Base-by-base conservation (phyloP, 1,139 yeast species). In the Casaregolazyma suthepensis region DNA sequence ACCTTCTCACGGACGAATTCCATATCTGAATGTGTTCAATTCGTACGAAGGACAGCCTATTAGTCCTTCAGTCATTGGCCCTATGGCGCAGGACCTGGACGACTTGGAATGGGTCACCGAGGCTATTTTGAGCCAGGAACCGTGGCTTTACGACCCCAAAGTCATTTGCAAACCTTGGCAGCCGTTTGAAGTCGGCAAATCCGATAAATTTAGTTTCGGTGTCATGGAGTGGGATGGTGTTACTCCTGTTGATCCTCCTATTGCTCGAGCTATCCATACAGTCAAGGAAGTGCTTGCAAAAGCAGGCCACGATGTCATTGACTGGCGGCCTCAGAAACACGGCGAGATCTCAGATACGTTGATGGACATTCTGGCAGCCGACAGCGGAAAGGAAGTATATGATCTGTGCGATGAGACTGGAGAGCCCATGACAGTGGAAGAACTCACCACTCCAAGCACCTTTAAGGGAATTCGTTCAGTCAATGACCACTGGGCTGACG, bases 101-200 rank as follows among this genome's bases (percentile, higher is more conserved):
- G 87, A 82, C 63, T 63, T 83, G 56, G 80, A 80, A 29, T 73
- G 74, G 45, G 75, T 81, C 67, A 52, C 56, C 13, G 48, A 52
- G 42, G 43, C 52, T n/a, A 72, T 80, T 53, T 70, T 83, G 47
- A 72, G 76, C 54, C 70, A 73, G 23, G 70, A 78, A 56, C 82
- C 83, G 13, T 81, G 86, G 86, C 66, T 67, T 17, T 56, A 64
- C 7, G 87, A 82, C 63, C 78, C 78, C n/a, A 73, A 73, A 54
- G 66, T 72, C 43, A 61, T 76, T 15, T 75, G 76, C 40, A 57
- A 78, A 53, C 78, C 78, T n/a, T 80, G 83, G 83, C 74, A 72
- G 60, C 60, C 52, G 13, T 20, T 45, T 17, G 45, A 45, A 18
- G 42, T 51, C n/a, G 22, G 4, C 1, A 15, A 67, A 65, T 20